Percentiles rank a stretch among this genome's conserved stretches.
phyloP scores from a whole-genome alignment of 495 filamentous ascomycete species.

The Penicillium simplicissimum region DNA sequence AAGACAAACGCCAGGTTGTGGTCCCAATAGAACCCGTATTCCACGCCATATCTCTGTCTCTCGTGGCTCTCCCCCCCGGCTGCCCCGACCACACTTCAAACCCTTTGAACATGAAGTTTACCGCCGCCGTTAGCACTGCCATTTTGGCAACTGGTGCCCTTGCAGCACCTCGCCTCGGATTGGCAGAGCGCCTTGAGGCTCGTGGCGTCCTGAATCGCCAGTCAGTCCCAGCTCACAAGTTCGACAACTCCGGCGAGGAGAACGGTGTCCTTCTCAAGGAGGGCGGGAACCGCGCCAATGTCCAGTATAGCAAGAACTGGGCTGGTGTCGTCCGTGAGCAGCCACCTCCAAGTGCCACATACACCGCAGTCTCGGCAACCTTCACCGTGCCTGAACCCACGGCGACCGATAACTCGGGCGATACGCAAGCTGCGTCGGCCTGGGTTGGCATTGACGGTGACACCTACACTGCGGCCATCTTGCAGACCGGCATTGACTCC shows the following conservation, averaged over 20 bases:
- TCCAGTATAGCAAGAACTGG: constrained; percentile 62
- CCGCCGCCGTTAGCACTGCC: constrained; percentile 23
- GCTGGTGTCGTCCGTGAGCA: constrained; percentile 55
- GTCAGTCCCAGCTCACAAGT: constrained; percentile 23
- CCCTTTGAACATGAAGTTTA: constrained; percentile 32
- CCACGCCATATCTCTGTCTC: background rate
- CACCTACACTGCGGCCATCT: constrained; percentile 55
- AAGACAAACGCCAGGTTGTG: background rate
- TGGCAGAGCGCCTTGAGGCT: constrained; percentile 31
- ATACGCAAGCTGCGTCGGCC: constrained; percentile 53
- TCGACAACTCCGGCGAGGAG: constrained; percentile 10
- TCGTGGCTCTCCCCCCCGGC: background rate
- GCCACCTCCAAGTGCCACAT: constrained; percentile 44
- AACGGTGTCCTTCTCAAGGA: constrained; percentile 24
- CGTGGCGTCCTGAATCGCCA: constrained; percentile 30
- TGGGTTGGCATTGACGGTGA: constrained; percentile 67
- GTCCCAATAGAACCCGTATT: background rate
- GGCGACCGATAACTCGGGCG: constrained; percentile 31
- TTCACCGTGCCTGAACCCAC: constrained; percentile 57
- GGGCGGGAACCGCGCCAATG: constrained; percentile 17
- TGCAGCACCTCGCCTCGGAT: constrained; percentile 29
- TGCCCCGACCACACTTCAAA: background rate
- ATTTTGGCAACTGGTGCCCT: constrained; percentile 28
- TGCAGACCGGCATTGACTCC: constrained; percentile 64
- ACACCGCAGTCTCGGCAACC: constrained; percentile 53